Evolutionary conservation across 164 flowering plant genomes (phyloP).

Genomic region (Sextonia rubra): DNA sequence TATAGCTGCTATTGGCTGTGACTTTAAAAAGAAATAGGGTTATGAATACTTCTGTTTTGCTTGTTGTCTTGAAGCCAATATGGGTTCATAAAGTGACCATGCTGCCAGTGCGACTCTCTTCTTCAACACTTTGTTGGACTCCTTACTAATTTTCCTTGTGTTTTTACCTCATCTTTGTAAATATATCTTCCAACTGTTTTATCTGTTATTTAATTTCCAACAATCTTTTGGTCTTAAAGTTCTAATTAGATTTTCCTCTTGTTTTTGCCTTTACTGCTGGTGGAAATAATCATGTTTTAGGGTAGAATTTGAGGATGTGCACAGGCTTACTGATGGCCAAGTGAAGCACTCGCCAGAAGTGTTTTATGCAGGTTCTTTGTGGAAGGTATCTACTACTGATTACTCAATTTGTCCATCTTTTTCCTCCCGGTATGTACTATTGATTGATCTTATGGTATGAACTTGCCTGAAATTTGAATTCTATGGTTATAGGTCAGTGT

Average conservation of each 20-base stretch:
- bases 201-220: not conserved
- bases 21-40: not conserved
- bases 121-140: not conserved
- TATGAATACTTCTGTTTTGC: not conserved
- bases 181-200: not conserved
- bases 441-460: constrained; percentile 1
- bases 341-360: constrained; percentile 94
- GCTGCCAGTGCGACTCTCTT: not conserved
- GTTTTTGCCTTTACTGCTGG: not conserved
- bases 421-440: not conserved
- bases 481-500: constrained; percentile 63
- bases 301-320: constrained; percentile 93
- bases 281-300: constrained; percentile 28
- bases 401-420: not conserved
- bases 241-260: not conserved
- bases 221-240: too few species aligned
- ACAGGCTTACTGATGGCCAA: constrained; percentile 89
- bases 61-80: not conserved
- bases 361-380: constrained; percentile 94
- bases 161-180: not conserved
- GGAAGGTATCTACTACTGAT: constrained; percentile 63
- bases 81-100: not conserved
- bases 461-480: not conserved
- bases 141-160: not conserved
- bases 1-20: not conserved